Evolutionary conservation across 768 basidiomycete species (phyloP).

Genomic region (Amyloporia xantha): DNA sequence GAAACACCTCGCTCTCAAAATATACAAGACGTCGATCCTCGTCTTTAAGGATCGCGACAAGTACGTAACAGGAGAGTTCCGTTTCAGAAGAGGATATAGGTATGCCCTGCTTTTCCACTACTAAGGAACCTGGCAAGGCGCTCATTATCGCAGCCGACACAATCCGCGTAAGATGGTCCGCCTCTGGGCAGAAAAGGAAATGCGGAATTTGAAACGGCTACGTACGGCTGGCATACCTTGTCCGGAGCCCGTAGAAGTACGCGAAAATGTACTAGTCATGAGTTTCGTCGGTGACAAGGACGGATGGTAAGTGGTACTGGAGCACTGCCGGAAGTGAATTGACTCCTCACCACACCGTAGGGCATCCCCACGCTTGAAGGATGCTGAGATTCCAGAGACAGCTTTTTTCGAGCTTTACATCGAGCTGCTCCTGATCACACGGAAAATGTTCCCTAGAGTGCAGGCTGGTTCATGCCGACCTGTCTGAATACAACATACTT

Average conservation of each 20-base stretch:
- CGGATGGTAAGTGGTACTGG: slow-evolving; percentile 69
- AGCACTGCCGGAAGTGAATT: background rate
- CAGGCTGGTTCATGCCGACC: slow-evolving; percentile 94
- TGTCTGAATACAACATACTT: slow-evolving; percentile 97
- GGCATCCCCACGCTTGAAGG: slow-evolving; percentile 92
- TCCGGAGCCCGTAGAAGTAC: slow-evolving; percentile 86
- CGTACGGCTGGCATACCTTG: slow-evolving; percentile 77
- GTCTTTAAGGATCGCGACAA: slow-evolving; percentile 96
- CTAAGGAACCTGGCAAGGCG: slow-evolving; percentile 17
- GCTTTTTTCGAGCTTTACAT: slow-evolving; percentile 58
- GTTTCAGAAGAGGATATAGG: slow-evolving; percentile 88
- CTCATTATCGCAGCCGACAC: slow-evolving; percentile 38
- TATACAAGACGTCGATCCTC: slow-evolving; percentile 97
- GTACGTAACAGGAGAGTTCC: slow-evolving; percentile 92
- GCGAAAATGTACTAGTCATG: slow-evolving; percentile 98
- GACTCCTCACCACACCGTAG: slow-evolving; percentile 30
- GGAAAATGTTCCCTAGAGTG: slow-evolving; percentile 86
- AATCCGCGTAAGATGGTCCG: slow-evolving; percentile 99
- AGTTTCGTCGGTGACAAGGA: slow-evolving; percentile 76
- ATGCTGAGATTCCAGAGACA: slow-evolving; percentile 56
- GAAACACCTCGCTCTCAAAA: slow-evolving; percentile 83
- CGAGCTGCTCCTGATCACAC: slow-evolving; percentile 72
- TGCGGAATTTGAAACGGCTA: slow-evolving; percentile 89
- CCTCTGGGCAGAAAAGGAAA: slow-evolving; percentile 98
- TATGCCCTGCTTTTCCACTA: background rate